Conservation (phyloP, 352 stramenopile genomes). For the Phytopythium chamaehyphon region DNA sequence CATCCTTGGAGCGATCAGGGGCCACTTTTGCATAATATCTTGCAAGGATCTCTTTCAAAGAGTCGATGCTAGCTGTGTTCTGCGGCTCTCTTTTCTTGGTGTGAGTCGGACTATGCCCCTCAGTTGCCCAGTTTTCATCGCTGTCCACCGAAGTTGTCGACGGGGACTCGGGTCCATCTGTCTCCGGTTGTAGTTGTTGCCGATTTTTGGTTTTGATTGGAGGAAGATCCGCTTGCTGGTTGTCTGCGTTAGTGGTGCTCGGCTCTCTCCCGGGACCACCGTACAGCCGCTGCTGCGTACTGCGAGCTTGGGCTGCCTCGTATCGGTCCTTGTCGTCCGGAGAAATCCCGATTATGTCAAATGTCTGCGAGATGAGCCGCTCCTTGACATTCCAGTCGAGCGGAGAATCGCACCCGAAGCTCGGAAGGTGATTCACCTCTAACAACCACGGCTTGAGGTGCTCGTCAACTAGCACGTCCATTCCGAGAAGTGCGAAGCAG, state of each 20-base stretch:
- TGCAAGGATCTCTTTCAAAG: constrained; percentile 36
- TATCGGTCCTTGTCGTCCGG: constrained; percentile 77
- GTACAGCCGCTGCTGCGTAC: constrained; percentile 63
- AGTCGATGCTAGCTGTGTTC: constrained; percentile 19
- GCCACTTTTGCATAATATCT: constrained; percentile 64
- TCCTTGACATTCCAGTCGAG: constrained; percentile 96
- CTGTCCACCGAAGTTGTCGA: background rate
- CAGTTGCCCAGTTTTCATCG: background rate
- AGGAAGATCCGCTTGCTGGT: constrained; percentile 13
- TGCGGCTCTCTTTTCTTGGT: constrained; percentile 12
- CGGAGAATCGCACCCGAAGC: constrained; percentile 93
- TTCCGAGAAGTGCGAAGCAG: constrained; percentile 92
- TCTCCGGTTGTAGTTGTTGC: constrained; percentile 5
- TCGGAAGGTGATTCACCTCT: constrained; percentile 97
- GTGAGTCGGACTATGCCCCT: background rate
- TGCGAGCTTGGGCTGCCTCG: constrained; percentile 56
- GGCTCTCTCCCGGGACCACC: constrained; percentile 16
- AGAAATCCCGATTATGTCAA: constrained; percentile 84
- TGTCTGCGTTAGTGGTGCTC: constrained; percentile 17
- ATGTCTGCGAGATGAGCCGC: constrained; percentile 90
- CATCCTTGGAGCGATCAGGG: constrained; percentile 39
- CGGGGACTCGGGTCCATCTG: background rate
- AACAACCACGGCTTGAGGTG: constrained; percentile 94
- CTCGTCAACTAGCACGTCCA: constrained; percentile 96
- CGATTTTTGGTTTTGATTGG: constrained; percentile 7